Evolutionary conservation across 345 rosid genomes (phyloP).

Genomic region (Populus deltoides): DNA sequence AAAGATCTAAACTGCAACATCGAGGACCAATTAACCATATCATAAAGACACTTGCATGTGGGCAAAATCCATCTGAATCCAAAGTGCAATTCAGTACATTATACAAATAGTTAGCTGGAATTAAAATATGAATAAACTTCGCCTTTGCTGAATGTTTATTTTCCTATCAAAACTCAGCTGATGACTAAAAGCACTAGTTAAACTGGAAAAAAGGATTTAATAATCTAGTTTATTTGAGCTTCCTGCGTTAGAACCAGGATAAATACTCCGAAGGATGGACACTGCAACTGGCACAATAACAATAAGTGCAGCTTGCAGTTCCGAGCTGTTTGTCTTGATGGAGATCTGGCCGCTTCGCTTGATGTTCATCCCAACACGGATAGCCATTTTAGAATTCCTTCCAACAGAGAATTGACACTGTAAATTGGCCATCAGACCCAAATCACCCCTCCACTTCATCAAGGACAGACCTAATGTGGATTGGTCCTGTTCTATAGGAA

Average conservation of each 20-base stretch:
- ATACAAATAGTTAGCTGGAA: too few relatives aligned
- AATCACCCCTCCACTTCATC: slow-evolving; percentile 91
- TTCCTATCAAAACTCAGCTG: background rate
- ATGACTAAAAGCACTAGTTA: background rate
- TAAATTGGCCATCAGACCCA: slow-evolving; percentile 84
- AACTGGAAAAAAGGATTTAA: background rate
- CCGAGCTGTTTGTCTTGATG: slow-evolving; percentile 80
- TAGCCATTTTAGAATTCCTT: slow-evolving; percentile 62
- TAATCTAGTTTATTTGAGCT: background rate
- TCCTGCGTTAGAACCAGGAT: background rate
- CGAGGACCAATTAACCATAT: background rate
- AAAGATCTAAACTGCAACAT: slow-evolving; percentile 55
- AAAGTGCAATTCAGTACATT: too few relatives aligned
- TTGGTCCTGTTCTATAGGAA: slow-evolving; percentile 89
- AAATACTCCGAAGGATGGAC: slow-evolving; percentile 31
- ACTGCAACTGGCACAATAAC: slow-evolving; percentile 66
- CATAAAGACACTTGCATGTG: too few relatives aligned
- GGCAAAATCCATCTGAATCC: too few relatives aligned
- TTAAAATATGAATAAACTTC: too few relatives aligned
- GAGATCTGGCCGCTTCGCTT: slow-evolving; percentile 84
- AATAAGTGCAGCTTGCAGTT: slow-evolving; percentile 82
- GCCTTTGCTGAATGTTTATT: too few relatives aligned
- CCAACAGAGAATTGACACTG: slow-evolving; percentile 86
- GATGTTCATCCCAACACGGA: slow-evolving; percentile 94
- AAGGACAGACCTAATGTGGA: slow-evolving; percentile 77